Percentiles rank a stretch among this genome's conserved stretches.
phyloP scores from a whole-genome alignment of 2,329 filamentous ascomycete species.

The Dendryphion nanum region DNA sequence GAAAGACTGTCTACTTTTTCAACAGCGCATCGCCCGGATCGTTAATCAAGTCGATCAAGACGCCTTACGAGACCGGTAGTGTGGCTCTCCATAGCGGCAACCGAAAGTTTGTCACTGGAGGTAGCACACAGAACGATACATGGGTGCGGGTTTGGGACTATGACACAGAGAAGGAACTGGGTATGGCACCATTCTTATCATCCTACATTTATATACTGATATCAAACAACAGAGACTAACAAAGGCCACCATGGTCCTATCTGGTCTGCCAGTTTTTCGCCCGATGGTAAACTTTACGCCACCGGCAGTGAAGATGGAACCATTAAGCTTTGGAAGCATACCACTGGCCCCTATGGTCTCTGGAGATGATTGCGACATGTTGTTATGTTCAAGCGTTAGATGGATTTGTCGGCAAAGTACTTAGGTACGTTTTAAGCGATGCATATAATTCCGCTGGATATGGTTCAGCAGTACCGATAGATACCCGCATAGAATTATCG shows the following conservation, averaged over 20 bases:
- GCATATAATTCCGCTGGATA: too few relatives aligned
- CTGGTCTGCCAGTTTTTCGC: conserved; percentile 93
- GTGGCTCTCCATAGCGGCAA: conserved; percentile 82
- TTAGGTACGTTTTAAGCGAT: too few relatives aligned
- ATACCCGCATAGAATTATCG: too few relatives aligned
- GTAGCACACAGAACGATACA: conserved; percentile 73
- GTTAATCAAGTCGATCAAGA: conserved; percentile 74
- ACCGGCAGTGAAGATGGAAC: conserved; percentile 97
- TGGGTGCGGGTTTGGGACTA: conserved; percentile 96
- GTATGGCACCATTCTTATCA: conserved; percentile 44
- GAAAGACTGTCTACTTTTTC: conserved; percentile 92
- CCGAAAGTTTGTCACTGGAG: conserved; percentile 83
- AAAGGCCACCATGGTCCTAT: conserved; percentile 97
- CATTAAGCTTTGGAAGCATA: conserved; percentile 84
- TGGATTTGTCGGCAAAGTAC: too few relatives aligned
- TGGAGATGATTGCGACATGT: conserved; percentile 51
- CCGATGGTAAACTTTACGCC: conserved; percentile 92
- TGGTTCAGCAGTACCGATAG: too few relatives aligned
- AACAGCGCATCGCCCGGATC: conserved; percentile 68
- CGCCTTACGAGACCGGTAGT: conserved; percentile 84
- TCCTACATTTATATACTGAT: not conserved
- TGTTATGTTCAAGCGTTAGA: too few relatives aligned
- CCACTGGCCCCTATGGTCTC: conserved; percentile 62
- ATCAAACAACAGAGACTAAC: conserved; percentile 66
- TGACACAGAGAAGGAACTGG: conserved; percentile 76